These are phyloP conservation scores for Acer negundo DNA, from an alignment of 345 rosid genomes.

Conservation along the genomic window DNA sequence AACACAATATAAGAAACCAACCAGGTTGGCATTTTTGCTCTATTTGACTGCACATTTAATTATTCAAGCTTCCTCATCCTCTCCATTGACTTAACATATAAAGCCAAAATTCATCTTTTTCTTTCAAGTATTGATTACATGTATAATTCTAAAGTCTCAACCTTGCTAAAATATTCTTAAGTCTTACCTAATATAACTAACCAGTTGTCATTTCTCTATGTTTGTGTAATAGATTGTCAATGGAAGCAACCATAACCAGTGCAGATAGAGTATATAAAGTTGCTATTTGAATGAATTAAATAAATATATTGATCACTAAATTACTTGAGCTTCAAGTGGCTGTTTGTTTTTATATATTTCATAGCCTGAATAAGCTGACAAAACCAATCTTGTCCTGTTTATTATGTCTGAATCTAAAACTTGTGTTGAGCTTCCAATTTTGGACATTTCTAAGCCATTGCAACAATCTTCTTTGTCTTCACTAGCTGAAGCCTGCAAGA, in stretches of 20 bases:
- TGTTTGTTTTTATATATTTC: background rate
- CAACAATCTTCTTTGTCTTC: constrained; percentile 22
- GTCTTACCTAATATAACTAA: background rate
- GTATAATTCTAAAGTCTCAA: background rate
- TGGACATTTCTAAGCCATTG: constrained; percentile 38
- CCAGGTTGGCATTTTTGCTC: constrained; percentile 25
- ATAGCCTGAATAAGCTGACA: background rate
- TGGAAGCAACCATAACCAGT: background rate
- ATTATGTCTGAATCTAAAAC: constrained; percentile 28
- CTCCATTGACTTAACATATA: constrained; percentile 4
- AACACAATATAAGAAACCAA: constrained; percentile 11
- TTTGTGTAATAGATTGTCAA: background rate
- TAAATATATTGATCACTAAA: constrained; percentile 2
- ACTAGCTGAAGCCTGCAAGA: constrained; percentile 34
- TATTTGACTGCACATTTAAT: constrained; percentile 9
- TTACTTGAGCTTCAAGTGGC: background rate
- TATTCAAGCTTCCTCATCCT: constrained; percentile 13
- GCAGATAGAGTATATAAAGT: background rate
- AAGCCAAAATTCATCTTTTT: constrained; percentile 17
- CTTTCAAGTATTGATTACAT: background rate
- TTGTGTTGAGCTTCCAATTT: constrained; percentile 32
- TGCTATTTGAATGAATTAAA: constrained; percentile 2
- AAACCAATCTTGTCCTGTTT: background rate
- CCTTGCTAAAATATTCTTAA: background rate
- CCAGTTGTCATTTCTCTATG: background rate